These are phyloP conservation scores for Orobanche coerulescens DNA, from an alignment of 257 asterid genomes.

Conservation along the genomic window DNA sequence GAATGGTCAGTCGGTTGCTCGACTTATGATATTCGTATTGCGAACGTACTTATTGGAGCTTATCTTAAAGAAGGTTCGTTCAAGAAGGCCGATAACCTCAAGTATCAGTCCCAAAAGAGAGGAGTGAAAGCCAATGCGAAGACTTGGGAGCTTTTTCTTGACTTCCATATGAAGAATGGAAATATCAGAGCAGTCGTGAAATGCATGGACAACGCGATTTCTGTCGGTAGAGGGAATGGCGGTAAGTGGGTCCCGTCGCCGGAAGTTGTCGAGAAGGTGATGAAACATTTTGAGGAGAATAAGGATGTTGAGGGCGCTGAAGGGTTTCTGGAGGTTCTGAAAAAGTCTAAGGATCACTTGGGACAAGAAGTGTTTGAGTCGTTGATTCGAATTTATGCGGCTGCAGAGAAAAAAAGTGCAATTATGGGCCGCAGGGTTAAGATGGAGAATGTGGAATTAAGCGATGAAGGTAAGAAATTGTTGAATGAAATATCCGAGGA, in stretches of 20 bases:
- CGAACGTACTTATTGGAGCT: constrained; percentile 69
- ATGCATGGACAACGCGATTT: constrained; percentile 49
- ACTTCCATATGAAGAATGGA: constrained; percentile 52
- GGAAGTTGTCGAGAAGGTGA: constrained; percentile 36
- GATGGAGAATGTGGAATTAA: constrained; percentile 81
- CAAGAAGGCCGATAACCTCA: constrained; percentile 64
- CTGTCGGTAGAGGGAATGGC: constrained; percentile 59
- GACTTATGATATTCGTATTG: constrained; percentile 66
- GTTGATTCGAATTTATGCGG: constrained; percentile 61
- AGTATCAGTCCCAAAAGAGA: constrained; percentile 46
- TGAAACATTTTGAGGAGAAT: constrained; percentile 53
- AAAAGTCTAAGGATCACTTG: constrained; percentile 44
- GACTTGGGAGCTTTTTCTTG: constrained; percentile 82
- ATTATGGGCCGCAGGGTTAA: constrained; percentile 59
- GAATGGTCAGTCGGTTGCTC: constrained; percentile 63
- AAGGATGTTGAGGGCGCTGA: constrained; percentile 76
- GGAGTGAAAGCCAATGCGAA: constrained; percentile 69
- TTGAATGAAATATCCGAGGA: constrained; percentile 46
- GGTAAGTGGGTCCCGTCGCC: constrained; percentile 56
- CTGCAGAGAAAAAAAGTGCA: constrained; percentile 59
- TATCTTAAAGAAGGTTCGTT: constrained; percentile 48
- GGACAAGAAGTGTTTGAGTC: constrained; percentile 50
- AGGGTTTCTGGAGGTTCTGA: constrained; percentile 45
- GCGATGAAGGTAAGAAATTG: constrained; percentile 57
- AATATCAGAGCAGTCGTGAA: constrained; percentile 47